Percentiles rank a stretch among this genome's conserved stretches.
Conservation (phyloP, 208 protist species). For the Acanthamoeba sp. region DNA sequence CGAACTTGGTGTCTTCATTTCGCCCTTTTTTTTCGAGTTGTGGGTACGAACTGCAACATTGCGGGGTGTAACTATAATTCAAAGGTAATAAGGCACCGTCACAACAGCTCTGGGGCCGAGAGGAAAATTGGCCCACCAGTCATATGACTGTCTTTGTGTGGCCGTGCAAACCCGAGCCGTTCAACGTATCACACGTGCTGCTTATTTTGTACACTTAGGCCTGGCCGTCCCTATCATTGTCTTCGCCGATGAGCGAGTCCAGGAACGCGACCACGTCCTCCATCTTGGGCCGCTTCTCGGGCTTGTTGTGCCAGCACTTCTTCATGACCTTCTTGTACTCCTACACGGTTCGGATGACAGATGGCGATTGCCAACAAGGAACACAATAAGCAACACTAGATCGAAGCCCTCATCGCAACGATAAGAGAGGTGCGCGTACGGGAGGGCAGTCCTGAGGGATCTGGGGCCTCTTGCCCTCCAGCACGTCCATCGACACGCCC, state of each 20-base stretch:
- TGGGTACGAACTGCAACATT: no score
- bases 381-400: no score
- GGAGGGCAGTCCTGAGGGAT: background rate
- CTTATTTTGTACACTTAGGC: background rate
- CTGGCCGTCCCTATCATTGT: background rate
- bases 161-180: background rate
- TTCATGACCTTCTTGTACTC: constrained; percentile 28
- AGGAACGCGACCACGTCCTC: constrained; percentile 1
- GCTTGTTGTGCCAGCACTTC: constrained; percentile 13
- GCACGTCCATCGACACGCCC: background rate
- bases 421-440: background rate
- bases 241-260: background rate
- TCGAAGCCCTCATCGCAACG: background rate
- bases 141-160: background rate
- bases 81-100: no score
- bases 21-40: no score
- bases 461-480: background rate
- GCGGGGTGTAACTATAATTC: no score
- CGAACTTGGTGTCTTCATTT: no score
- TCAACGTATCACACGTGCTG: no score
- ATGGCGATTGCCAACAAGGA: no score
- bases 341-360: background rate
- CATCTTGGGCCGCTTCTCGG: constrained; percentile 9
- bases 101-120: no score
- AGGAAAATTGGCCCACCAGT: no score